Evolutionary conservation across 805 yeast species (phyloP).

Genomic region (Saccharomycopsis malanga): DNA sequence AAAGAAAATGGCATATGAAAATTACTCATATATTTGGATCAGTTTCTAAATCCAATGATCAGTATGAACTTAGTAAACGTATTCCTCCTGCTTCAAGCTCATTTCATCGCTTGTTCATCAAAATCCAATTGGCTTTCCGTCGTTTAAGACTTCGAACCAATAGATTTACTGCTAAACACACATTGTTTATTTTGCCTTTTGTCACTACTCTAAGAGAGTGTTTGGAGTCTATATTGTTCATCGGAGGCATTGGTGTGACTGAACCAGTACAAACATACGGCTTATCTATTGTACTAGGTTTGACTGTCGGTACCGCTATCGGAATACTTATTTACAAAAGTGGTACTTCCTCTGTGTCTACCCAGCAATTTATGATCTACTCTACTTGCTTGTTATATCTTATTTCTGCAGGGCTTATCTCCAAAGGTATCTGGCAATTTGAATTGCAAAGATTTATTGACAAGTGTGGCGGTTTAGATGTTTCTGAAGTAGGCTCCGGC

Average conservation of each 20-base stretch:
- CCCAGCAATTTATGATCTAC: conserved; percentile 64
- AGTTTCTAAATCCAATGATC: not conserved
- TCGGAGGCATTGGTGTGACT: conserved; percentile 80
- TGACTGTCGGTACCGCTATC: conserved; percentile 49
- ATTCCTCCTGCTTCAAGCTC: too few relatives aligned
- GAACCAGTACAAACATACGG: conserved; percentile 63
- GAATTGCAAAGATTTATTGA: conserved; percentile 73
- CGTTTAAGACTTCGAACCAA: conserved; percentile 25
- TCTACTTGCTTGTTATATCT: conserved; percentile 77
- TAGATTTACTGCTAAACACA: conserved; percentile 49
- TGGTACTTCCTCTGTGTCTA: conserved; percentile 63
- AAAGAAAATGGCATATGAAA: conserved; percentile 73
- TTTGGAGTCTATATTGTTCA: conserved; percentile 82
- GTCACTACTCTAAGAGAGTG: conserved; percentile 87
- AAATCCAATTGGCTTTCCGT: not conserved
- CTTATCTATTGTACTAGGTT: conserved; percentile 53
- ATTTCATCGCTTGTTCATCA: conserved; percentile 1
- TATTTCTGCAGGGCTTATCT: conserved; percentile 80
- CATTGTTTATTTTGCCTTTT: conserved; percentile 72
- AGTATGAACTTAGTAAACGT: not conserved
- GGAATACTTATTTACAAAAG: conserved; percentile 67
- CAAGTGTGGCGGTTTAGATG: conserved; percentile 73
- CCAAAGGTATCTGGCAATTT: conserved; percentile 85
- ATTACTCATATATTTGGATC: conserved; percentile 35
- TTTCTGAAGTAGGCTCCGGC: conserved; percentile 83